Percentiles rank a stretch among this genome's conserved stretches.
Conservation (phyloP, 108 stramenopile species). For the Fistulifera solaris region DNA sequence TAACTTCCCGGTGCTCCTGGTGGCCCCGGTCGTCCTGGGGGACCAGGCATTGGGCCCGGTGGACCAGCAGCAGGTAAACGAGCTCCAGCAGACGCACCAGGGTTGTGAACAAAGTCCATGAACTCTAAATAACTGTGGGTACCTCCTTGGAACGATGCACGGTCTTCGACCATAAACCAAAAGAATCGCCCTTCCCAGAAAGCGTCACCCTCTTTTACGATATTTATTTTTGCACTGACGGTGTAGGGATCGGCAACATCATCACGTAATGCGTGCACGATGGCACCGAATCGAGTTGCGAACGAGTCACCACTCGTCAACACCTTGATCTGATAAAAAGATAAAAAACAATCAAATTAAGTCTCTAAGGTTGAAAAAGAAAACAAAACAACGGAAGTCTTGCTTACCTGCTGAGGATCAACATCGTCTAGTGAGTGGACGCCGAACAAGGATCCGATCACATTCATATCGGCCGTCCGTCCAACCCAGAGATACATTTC, state of each 20-base stretch:
- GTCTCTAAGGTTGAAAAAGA: neutral
- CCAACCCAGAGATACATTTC: constrained; percentile 96
- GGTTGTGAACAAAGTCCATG: constrained; percentile 58
- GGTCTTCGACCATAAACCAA: constrained; percentile 93
- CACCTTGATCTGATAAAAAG: constrained; percentile 27
- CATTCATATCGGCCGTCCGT: constrained; percentile 57
- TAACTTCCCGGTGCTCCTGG: constrained; percentile 14
- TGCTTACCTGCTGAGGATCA: constrained; percentile 48
- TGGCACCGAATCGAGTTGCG: constrained; percentile 63
- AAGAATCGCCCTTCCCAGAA: constrained; percentile 83
- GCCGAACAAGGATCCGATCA: constrained; percentile 83
- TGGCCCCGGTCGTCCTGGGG: constrained; percentile 25
- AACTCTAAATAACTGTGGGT: constrained; percentile 88
- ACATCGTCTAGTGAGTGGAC: constrained; percentile 72
- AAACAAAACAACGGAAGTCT: too few species aligned
- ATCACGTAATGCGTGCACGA: constrained; percentile 78
- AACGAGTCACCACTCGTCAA: constrained; percentile 58
- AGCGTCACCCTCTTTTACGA: constrained; percentile 90
- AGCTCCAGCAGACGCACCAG: constrained; percentile 18
- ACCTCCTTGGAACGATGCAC: constrained; percentile 89
- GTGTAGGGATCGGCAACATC: constrained; percentile 40
- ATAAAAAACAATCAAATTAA: too few species aligned
- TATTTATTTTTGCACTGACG: constrained; percentile 53
- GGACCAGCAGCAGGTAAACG: constrained; percentile 13
- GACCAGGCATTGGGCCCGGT: constrained; percentile 14